Base-by-base conservation (phyloP, 2,329 filamentous ascomycete genomes). In the Ceratocystis diversiconidia region DNA sequence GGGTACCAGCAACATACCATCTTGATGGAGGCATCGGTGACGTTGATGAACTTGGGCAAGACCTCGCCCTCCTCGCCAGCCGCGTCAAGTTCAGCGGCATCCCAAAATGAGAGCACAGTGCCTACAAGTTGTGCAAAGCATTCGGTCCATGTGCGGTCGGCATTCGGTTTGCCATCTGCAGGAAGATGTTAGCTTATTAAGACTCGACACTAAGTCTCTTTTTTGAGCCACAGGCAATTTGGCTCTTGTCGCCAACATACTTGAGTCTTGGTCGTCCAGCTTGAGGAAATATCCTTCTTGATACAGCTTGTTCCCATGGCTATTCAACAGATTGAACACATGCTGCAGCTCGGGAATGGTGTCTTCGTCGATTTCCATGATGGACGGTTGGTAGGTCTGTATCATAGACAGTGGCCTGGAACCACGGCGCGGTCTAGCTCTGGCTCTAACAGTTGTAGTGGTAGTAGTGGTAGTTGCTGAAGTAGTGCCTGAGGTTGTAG, bases 261-360 rank as follows among this genome's bases (percentile, higher is more conserved):
- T 86, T 65, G 85, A 87, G 72, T 97, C 95, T 70, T 96, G 85
- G 75, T 99, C 94, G 74, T 96, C 92, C 61, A 99, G 79, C 76
- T 97, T 99, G 71, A 99, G 77, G 70, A 99, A 97, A 73, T 97
- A 99, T 46, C 94, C 94, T 77, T 99, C 94, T 71, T 96, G 92
- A 74, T 97, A 99, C 65, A 97, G 79, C 77, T 97, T 97, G 76
- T 96, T 96, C 66, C 85, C 87, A 75, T 99, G 94, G 76, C 88
- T 94, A 77, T 96, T 97, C 70, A 99, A 82, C 73, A 90, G 94
- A 68, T 85, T 89, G 76, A 97, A 97, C 72, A 97, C 92, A 69
- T 92, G 92, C 77, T 91, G 88, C 69, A 99, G 81, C 79, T 99
- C 94, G 46, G 94, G 91, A 69, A 94, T 85, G 36, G 90, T 95